Evolutionary conservation across 768 basidiomycete species (phyloP).

Genomic region (Phylloporus scabripes): DNA sequence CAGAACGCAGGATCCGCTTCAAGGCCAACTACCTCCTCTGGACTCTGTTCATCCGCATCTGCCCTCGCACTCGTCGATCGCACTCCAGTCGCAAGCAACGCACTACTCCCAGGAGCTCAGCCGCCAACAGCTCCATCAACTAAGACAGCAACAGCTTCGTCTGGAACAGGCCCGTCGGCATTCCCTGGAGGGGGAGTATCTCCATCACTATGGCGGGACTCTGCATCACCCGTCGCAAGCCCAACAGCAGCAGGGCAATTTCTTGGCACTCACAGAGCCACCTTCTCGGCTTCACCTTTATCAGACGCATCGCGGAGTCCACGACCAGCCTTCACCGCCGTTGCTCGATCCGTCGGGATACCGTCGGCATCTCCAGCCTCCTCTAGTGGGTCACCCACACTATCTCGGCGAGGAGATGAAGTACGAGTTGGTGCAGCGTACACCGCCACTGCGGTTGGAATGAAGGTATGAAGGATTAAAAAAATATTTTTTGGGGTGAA

Average conservation of each 20-base stretch:
- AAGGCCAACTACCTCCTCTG: constrained; percentile 42
- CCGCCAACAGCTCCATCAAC: constrained; percentile 39
- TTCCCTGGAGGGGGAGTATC: constrained; percentile 34
- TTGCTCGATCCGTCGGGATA: constrained; percentile 30
- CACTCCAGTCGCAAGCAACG: constrained; percentile 26
- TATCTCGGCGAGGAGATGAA: constrained; percentile 36
- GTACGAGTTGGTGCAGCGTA: constrained; percentile 42
- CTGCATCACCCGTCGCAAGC: constrained; percentile 27
- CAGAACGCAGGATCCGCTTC: constrained; percentile 30
- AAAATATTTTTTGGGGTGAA: constrained; percentile 6
- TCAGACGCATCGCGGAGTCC: constrained; percentile 33
- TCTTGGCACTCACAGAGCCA: constrained; percentile 25
- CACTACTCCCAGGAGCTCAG: constrained; percentile 47
- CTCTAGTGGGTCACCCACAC: constrained; percentile 31
- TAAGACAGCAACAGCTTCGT: constrained; percentile 34
- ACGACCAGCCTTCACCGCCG: constrained; percentile 33
- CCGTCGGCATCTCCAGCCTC: constrained; percentile 31
- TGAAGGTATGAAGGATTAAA: constrained; percentile 35
- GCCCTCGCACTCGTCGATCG: constrained; percentile 50
- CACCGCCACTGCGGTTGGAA: constrained; percentile 45
- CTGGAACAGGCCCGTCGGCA: constrained; percentile 30
- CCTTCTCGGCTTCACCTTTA: constrained; percentile 30
- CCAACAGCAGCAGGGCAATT: constrained; percentile 26
- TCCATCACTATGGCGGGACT: constrained; percentile 34
- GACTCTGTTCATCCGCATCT: constrained; percentile 43